A percentile compares a stretch with the other conserved stretches of the same genome.
Conservation (phyloP, 2,329 filamentous ascomycete species). For the Apiospora kogelbergensis region DNA sequence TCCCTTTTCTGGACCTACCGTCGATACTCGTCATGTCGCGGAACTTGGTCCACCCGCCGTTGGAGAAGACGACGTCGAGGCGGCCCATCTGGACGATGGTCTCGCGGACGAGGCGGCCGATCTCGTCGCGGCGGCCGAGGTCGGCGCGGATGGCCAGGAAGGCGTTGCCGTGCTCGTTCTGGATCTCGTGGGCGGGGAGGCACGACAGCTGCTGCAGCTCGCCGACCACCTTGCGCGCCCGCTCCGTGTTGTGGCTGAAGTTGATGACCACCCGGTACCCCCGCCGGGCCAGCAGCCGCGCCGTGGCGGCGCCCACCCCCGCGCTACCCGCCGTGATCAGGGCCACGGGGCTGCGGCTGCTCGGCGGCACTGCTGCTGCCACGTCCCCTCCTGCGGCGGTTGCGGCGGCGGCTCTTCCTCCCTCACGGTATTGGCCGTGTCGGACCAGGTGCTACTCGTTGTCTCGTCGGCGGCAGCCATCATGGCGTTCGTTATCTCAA, state of each 20-base stretch:
- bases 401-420: neutral
- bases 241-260: conserved; percentile 61
- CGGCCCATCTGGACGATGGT: conserved; percentile 62
- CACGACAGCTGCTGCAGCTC: conserved; percentile 52
- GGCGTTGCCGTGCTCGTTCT: conserved; percentile 34
- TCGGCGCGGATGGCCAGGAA: conserved; percentile 65
- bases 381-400: neutral
- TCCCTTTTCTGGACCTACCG: neutral
- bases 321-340: conserved; percentile 56
- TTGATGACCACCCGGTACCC: conserved; percentile 73
- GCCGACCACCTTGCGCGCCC: conserved; percentile 58
- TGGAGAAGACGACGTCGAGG: conserved; percentile 76
- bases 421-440: neutral
- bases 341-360: conserved; percentile 27
- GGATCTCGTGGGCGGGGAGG: conserved; percentile 23
- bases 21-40: conserved; percentile 17
- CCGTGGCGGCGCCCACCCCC: conserved; percentile 70
- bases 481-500: neutral
- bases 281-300: conserved; percentile 64
- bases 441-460: neutral
- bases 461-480: neutral
- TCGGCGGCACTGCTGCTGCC: neutral
- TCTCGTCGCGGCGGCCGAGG: conserved; percentile 58
- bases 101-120: conserved; percentile 58
- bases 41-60: conserved; percentile 61